A percentile compares a stretch with the other conserved stretches of the same genome.
These are phyloP conservation scores for Pisolithus microcarpus DNA, from an alignment of 768 basidiomycete species.

Conservation along the genomic window DNA sequence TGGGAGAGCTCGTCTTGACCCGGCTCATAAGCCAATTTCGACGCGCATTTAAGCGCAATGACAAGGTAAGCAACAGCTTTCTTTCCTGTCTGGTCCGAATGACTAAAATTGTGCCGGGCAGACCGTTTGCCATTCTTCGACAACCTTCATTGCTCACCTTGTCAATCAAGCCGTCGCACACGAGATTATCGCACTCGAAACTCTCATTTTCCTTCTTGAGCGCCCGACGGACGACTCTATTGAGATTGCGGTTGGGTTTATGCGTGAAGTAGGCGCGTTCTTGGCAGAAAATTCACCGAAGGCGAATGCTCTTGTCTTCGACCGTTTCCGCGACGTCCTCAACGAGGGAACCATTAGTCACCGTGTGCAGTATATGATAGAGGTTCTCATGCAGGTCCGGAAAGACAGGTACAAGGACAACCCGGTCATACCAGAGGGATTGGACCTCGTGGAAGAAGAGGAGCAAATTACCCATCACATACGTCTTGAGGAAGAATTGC, in stretches of 20 bases:
- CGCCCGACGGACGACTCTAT: slow-evolving; percentile 96
- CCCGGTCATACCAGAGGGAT: slow-evolving; percentile 85
- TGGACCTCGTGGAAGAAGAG: slow-evolving; percentile 96
- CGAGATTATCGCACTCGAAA: slow-evolving; percentile 90
- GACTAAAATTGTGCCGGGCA: slow-evolving; percentile 24
- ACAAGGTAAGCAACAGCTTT: slow-evolving; percentile 62
- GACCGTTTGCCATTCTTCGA: slow-evolving; percentile 91
- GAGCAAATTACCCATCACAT: slow-evolving; percentile 96
- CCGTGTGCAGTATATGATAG: slow-evolving; percentile 98
- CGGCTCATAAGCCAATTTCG: slow-evolving; percentile 93
- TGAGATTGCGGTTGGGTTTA: slow-evolving; percentile 97
- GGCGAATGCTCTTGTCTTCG: slow-evolving; percentile 90
- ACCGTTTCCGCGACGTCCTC: slow-evolving; percentile 92
- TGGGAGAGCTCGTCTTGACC: slow-evolving; percentile 85
- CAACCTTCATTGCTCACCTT: slow-evolving; percentile 85
- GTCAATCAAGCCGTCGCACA: slow-evolving; percentile 92
- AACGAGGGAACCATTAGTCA: slow-evolving; percentile 95
- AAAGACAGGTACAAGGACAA: slow-evolving; percentile 99
- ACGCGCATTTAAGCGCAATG: slow-evolving; percentile 91
- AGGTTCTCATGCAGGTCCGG: slow-evolving; percentile 97
- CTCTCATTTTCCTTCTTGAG: slow-evolving; percentile 91
- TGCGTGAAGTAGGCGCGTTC: slow-evolving; percentile 95
- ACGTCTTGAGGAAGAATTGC: slow-evolving; percentile 85
- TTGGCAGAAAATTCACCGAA: slow-evolving; percentile 90
- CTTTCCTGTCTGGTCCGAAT: neutral